Evolutionary conservation across 2,329 filamentous ascomycete species (phyloP).

Genomic region (Rhexocercosporidium sp.): DNA sequence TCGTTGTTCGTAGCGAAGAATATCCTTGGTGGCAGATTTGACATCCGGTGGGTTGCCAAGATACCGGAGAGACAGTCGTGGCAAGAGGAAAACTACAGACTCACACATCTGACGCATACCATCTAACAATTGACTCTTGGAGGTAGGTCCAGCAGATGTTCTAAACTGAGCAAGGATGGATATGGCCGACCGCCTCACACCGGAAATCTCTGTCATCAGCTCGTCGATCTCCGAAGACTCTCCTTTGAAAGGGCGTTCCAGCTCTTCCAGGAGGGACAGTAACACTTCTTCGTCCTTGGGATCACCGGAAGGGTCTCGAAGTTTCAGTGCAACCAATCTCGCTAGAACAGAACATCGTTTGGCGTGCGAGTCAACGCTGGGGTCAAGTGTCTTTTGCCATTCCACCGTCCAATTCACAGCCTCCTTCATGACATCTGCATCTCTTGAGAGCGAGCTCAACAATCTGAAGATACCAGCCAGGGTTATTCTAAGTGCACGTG

Average conservation of each 20-base stretch:
- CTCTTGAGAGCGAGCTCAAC: constrained; percentile 55
- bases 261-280: constrained; percentile 54
- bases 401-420: constrained; percentile 61
- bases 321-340: constrained; percentile 58
- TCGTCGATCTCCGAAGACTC: constrained; percentile 65
- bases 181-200: constrained; percentile 59
- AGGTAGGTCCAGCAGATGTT: constrained; percentile 15
- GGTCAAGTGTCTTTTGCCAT: constrained; percentile 40
- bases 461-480: constrained; percentile 50
- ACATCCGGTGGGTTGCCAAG: constrained; percentile 61
- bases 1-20: constrained; percentile 66
- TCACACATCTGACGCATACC: constrained; percentile 52
- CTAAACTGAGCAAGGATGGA: constrained; percentile 47
- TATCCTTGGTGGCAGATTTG: constrained; percentile 59
- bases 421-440: constrained; percentile 52
- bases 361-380: constrained; percentile 37
- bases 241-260: constrained; percentile 65
- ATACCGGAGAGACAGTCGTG: constrained; percentile 66
- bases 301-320: constrained; percentile 51
- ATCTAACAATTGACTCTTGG: constrained; percentile 18
- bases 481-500: constrained; percentile 20
- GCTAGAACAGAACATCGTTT: constrained; percentile 56
- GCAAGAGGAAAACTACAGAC: constrained; percentile 61
- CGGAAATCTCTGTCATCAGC: constrained; percentile 60
- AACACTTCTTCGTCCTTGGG: constrained; percentile 50